These are phyloP conservation scores for Metschnikowia shivogae DNA, from an alignment of 805 yeast genomes.

Conservation along the genomic window DNA sequence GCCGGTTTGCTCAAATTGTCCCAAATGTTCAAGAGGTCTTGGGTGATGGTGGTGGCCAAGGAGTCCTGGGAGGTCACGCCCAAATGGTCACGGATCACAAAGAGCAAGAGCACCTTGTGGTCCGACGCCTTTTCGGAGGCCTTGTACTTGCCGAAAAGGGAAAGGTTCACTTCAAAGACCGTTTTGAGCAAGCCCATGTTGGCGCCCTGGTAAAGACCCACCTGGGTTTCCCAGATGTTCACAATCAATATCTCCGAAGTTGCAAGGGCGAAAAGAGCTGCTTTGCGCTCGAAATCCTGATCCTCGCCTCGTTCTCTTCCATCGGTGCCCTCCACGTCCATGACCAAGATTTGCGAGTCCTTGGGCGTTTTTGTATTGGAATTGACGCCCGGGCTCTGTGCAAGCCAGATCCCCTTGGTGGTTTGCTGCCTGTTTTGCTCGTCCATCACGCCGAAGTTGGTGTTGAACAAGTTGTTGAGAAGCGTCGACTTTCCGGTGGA, in stretches of 20 bases:
- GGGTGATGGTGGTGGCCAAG: conserved; percentile 60
- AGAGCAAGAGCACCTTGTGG: conserved; percentile 66
- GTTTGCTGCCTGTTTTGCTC: conserved; percentile 85
- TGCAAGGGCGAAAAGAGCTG: conserved; percentile 90
- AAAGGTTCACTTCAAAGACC: conserved; percentile 90
- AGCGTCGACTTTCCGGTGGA: conserved; percentile 95
- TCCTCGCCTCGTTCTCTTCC: conserved; percentile 98
- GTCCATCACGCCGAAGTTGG: conserved; percentile 86
- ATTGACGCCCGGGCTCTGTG: conserved; percentile 33
- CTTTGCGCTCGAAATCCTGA: conserved; percentile 95
- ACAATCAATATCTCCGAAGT: conserved; percentile 88
- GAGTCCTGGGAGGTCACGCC: conserved; percentile 81
- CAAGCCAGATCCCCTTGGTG: conserved; percentile 46
- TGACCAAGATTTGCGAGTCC: conserved; percentile 55
- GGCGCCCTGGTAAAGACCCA: conserved; percentile 96
- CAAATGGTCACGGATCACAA: conserved; percentile 89
- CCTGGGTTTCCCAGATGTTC: conserved; percentile 96
- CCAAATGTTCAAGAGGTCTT: conserved; percentile 81
- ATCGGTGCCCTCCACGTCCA: conserved; percentile 99
- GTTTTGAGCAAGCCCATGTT: conserved; percentile 94
- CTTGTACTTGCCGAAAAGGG: conserved; percentile 61
- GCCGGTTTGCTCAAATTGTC: conserved; percentile 67
- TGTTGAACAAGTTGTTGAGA: conserved; percentile 78
- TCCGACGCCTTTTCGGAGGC: conserved; percentile 25
- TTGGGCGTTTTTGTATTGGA: conserved; percentile 1